Conservation (phyloP, 208 protist species). For the Porcisia deanei region DNA sequence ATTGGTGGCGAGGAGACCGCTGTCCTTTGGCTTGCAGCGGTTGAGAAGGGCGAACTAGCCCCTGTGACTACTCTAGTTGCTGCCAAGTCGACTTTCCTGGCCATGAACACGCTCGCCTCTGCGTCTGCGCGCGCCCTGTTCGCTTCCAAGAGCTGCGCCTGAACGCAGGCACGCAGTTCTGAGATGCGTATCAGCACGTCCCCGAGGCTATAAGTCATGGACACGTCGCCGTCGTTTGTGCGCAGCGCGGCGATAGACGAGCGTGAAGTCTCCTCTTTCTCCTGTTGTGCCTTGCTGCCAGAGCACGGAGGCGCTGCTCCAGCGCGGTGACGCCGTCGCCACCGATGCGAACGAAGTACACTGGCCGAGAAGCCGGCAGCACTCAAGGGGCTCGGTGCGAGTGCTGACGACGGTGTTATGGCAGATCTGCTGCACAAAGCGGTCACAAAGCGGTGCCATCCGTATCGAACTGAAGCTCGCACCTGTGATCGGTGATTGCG, state of each 20-base stretch:
- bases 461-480: conserved; percentile 23
- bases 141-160: conserved; percentile 25
- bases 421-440: conserved; percentile 18
- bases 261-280: neutral
- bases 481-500: conserved; percentile 27
- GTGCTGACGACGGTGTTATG: neutral
- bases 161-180: conserved; percentile 31
- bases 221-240: conserved; percentile 20
- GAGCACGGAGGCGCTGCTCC: neutral
- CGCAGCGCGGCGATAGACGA: conserved; percentile 19
- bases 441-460: conserved; percentile 35
- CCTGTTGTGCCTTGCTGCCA: neutral
- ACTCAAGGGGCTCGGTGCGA: neutral
- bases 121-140: neutral
- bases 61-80: neutral
- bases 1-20: neutral
- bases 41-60: neutral
- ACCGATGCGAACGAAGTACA: conserved; percentile 27
- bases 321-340: conserved; percentile 7
- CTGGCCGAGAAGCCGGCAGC: conserved; percentile 8
- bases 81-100: neutral
- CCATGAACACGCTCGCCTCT: neutral
- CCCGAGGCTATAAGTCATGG: conserved; percentile 13
- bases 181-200: conserved; percentile 18
- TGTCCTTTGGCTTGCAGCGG: neutral